A percentile compares a stretch with the other conserved stretches of the same genome.
Conservation (phyloP, 148 eudicot genomes). For the Limonium bicolor region DNA sequence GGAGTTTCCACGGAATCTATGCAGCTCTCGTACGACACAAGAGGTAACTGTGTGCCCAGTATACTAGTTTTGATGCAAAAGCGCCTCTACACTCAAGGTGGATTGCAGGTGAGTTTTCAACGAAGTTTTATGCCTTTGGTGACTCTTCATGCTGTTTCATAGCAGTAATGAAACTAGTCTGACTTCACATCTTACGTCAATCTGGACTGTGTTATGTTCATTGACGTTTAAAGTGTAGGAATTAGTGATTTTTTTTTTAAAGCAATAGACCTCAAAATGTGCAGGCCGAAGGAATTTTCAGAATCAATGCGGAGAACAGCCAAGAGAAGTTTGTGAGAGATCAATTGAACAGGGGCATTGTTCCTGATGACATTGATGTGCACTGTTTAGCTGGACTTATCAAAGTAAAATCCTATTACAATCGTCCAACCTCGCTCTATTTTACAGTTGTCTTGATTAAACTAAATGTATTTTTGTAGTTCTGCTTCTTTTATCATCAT, state of each 20-base stretch:
- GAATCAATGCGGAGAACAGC: slow-evolving; percentile 78
- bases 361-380: slow-evolving; percentile 84
- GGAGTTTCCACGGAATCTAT: slow-evolving; percentile 98
- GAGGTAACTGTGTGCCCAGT: slow-evolving; percentile 93
- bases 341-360: slow-evolving; percentile 60
- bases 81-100: slow-evolving; percentile 80
- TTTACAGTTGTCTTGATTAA: background rate
- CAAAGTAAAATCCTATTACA: slow-evolving; percentile 73
- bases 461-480: too few species aligned
- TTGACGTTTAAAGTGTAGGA: background rate
- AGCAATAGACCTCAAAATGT: too few species aligned
- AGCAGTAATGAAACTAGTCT: background rate
- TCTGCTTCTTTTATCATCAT: too few species aligned
- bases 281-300: slow-evolving; percentile 95
- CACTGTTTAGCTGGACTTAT: slow-evolving; percentile 97
- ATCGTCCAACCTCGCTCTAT: too few species aligned
- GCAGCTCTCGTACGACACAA: slow-evolving; percentile 73
- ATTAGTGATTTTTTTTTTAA: background rate
- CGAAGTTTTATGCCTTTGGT: background rate
- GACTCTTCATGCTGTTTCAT: background rate
- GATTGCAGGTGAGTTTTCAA: slow-evolving; percentile 68
- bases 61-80: slow-evolving; percentile 84
- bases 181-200: background rate
- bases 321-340: slow-evolving; percentile 83
- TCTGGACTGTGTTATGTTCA: background rate